A percentile compares a stretch with the other conserved stretches of the same genome.
Conservation (phyloP, 1,284 basidiomycete species). For the Microbotryomycetes sp. region DNA sequence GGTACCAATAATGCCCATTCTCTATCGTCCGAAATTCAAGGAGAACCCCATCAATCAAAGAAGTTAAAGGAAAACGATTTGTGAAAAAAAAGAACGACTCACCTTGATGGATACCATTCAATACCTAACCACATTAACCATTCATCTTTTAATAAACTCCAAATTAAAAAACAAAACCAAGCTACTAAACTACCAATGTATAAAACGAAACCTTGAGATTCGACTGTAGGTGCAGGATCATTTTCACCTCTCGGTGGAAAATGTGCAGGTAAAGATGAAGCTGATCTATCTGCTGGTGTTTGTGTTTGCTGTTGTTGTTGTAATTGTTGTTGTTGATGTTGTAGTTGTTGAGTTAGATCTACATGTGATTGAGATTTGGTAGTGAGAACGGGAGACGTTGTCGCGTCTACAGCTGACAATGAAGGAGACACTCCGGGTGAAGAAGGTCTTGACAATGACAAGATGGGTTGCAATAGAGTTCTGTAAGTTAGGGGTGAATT, state of each 20-base stretch:
- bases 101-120: conserved; percentile 35
- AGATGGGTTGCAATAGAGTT: conserved; percentile 22
- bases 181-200: conserved; percentile 31
- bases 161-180: conserved; percentile 29
- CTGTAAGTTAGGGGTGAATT: background rate
- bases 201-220: conserved; percentile 35
- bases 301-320: background rate
- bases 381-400: background rate
- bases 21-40: conserved; percentile 2
- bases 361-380: background rate
- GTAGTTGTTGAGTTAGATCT: background rate
- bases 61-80: background rate
- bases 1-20: conserved; percentile 37
- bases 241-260: conserved; percentile 27
- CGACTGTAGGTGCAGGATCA: conserved; percentile 30
- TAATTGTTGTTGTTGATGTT: background rate
- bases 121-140: conserved; percentile 28
- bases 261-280: conserved; percentile 27
- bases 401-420: background rate
- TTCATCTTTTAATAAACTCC: conserved; percentile 29
- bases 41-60: background rate
- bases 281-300: conserved; percentile 7
- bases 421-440: conserved; percentile 1
- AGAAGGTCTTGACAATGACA: conserved; percentile 24
- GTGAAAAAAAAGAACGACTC: background rate